Base-by-base conservation (phyloP, 768 basidiomycete species). In the Cyathus striatus region DNA sequence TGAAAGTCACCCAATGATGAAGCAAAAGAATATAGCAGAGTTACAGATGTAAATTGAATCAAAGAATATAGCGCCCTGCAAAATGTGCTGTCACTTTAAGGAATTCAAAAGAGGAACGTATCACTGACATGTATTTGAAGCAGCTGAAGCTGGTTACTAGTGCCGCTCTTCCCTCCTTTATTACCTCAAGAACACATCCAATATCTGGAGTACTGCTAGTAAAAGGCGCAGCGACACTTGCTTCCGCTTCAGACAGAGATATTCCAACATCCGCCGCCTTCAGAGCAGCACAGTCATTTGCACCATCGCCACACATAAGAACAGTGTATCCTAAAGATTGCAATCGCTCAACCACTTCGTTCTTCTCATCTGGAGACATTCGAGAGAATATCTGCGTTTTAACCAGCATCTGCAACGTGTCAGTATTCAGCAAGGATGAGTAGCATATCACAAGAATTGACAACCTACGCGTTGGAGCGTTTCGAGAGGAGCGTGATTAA, bases 321-420 rank as follows among this genome's bases (percentile, higher is more conserved):
- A 98, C 96, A 1, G 88, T 95, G 59, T 98, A 99, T 7, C 95
- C 96, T 18, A 99, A 75, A 2, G 77, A 72, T 54, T 98, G 96
- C 9, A 99, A 71, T 2, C 95, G 79, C 61, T 98, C 95, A 14
- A 99, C 90, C 14, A 98, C 81, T 61, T 99, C 96, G 52, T 97
- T 95, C 67, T 99, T 99, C 70, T 98, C 96, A 58, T 98, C 96
- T 0, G 96, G 96, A 6, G 96, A 99, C 96, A 99, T 98, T 18
- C 96, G 81, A 6, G 96, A 94, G 60, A 93, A 99, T 36, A 98
- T 83, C 59, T 96, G 90, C 2, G 94, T 82, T 62, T 95, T 95
- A 23, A 97, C 88, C 16, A 99, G 82, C 92, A 99, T 96, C 95
- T 97, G 42, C 23, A 26, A 38, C n/a, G n/a, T n/a, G n/a, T n/a